Base-by-base conservation (phyloP, 2,329 filamentous ascomycete genomes). In the Domatiomyces globalis region DNA sequence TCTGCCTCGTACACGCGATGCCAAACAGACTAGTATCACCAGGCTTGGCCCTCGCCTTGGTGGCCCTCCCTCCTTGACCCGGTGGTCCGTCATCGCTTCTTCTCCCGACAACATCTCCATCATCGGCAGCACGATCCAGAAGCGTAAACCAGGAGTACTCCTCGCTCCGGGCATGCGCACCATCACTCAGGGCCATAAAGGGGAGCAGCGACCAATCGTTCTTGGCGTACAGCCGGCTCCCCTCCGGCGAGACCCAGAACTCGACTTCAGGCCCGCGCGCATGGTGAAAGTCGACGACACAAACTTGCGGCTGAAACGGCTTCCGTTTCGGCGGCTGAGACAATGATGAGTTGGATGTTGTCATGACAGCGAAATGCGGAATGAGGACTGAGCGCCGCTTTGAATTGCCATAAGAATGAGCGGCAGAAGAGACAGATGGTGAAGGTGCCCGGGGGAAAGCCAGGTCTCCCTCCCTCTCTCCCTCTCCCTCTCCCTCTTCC, bases 101-200 rank as follows among this genome's bases (percentile, higher is more conserved):
- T 49, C 68, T 69, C 56, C 69, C 74, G 50, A 74, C 75, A 19
- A n/a, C 7, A 4, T 33, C 18, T 9, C 18, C 19, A 2, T 39
- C 39, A 25, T 60, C 55, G 25, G 19, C 43, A 27, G 45, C 20
- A 19, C 50, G 52, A 50, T 80, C 79, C 53, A 87, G 76, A 49
- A 98, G 80, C 7, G 90, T 96, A 67, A 98, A 98, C 72, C 98
- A 98, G 49, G 89, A 95, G 73, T 96, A 98, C 70, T 96, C 92
- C 70, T 98, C 92, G 52, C 84, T 84, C 71, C 75, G 92, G 82
- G 88, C 82, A 73, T 98, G 92, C 50, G 92, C 92, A 49, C 92
- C 92, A 66, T 98, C 92, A 52, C 87, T 92, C 63, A 98, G 71
- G 22, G 92, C 92, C 87, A 96, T 95, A 68, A 98, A 98, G 0